Evolutionary conservation across 108 stramenopile genomes (phyloP).

Genomic region (Cyclotella atomus): DNA sequence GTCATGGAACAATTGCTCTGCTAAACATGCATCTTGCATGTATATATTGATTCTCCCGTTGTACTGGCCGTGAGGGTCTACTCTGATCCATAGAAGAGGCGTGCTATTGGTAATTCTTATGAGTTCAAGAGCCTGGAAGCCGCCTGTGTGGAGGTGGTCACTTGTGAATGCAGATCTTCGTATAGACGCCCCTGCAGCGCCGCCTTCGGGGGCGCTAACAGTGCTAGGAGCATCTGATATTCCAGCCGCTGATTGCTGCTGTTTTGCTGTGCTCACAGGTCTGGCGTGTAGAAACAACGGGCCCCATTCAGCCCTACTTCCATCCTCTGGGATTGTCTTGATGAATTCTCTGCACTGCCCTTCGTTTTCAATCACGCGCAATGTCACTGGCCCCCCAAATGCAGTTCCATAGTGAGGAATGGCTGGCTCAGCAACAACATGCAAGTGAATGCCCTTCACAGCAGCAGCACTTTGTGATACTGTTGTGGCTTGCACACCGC

Average conservation of each 20-base stretch:
- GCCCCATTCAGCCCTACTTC: slow-evolving; percentile 88
- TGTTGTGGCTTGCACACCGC: slow-evolving; percentile 33
- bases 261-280: slow-evolving; percentile 77
- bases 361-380: slow-evolving; percentile 86
- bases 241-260: slow-evolving; percentile 65
- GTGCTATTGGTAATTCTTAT: slow-evolving; percentile 86
- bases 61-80: slow-evolving; percentile 84
- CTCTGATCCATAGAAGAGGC: slow-evolving; percentile 84
- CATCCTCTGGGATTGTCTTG: slow-evolving; percentile 71
- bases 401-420: slow-evolving; percentile 81
- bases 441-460: slow-evolving; percentile 75
- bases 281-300: slow-evolving; percentile 75
- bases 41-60: slow-evolving; percentile 74
- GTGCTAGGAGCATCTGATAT: slow-evolving; percentile 36
- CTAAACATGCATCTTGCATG: slow-evolving; percentile 88
- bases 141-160: slow-evolving; percentile 69
- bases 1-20: slow-evolving; percentile 87
- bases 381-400: slow-evolving; percentile 80
- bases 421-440: slow-evolving; percentile 80
- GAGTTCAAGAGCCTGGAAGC: slow-evolving; percentile 87
- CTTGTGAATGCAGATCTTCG: slow-evolving; percentile 61
- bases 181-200: background rate
- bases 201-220: background rate
- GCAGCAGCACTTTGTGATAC: slow-evolving; percentile 54
- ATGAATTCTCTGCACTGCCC: slow-evolving; percentile 66